Conservation (phyloP, 192 early-diverging fungal species). For the Chytriomyces hyalinus region DNA sequence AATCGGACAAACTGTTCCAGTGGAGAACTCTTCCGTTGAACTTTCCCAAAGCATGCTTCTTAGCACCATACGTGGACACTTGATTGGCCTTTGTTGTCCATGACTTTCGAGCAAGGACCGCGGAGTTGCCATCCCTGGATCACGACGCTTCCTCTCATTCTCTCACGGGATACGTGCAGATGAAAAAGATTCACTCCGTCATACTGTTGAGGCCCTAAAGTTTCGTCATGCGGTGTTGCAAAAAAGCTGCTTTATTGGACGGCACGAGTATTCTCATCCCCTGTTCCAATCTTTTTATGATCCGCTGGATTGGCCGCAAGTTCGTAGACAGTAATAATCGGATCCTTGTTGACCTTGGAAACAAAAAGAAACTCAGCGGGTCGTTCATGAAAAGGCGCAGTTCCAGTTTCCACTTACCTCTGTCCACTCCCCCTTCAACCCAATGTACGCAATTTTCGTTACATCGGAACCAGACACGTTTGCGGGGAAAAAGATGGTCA, state of each 20-base stretch:
- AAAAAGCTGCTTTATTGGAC: conserved; percentile 6
- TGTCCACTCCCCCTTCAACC: conserved; percentile 91
- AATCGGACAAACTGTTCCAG: too few species aligned
- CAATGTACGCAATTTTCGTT: conserved; percentile 79
- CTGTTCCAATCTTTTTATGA: conserved; percentile 40
- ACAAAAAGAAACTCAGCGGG: neutral
- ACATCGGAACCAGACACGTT: conserved; percentile 77
- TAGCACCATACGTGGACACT: too few species aligned
- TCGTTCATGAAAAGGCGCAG: neutral
- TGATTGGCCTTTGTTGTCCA: too few species aligned
- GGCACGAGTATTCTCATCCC: neutral
- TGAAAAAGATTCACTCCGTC: too few species aligned
- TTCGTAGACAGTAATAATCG: conserved; percentile 64
- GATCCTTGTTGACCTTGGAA: conserved; percentile 47
- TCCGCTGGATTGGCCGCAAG: conserved; percentile 59
- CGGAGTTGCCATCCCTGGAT: too few species aligned
- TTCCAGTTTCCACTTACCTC: conserved; percentile 45
- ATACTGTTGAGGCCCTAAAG: too few species aligned
- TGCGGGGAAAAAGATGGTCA: conserved; percentile 81
- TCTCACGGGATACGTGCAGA: too few species aligned
- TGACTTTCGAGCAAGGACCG: too few species aligned
- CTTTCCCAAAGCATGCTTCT: too few species aligned
- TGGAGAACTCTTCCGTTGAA: too few species aligned
- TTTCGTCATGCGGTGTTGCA: too few species aligned
- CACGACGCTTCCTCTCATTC: too few species aligned